Evolutionary conservation across 495 filamentous ascomycete species (phyloP), one percentile per base, ranked within the genome.

Genomic region (Letharia columbiana): DNA sequence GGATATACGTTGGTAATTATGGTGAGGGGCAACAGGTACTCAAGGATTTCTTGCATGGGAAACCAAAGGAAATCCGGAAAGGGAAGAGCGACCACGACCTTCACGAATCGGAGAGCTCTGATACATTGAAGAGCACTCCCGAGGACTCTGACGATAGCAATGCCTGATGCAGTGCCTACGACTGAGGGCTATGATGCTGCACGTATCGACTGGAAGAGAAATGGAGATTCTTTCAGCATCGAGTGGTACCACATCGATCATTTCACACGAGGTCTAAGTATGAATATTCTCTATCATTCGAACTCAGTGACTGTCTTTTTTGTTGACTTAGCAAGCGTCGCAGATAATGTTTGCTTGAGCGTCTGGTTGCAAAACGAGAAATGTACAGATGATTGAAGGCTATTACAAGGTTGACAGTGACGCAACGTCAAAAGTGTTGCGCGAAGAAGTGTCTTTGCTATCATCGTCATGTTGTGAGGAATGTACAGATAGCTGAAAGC

Each of bases 11-110:
- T 62, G 40, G 40, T 23, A 62, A 17, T 23, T 62, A 20, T 15
- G 45, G 31, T 41, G 60, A 62, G 33, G 60, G 60, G 5, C 60
- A 62, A 31, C 33, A 62, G 60, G 17, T 62, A 28, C 47, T 50
- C 23, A 23, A 50, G n/a, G n/a, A 50, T 10, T 50, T 50, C 47
- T 9, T 50, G 23, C 47, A n/a, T 23, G n/a, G 47, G 0, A 4
- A 23, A 2, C 8, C 47, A 12, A 28, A 28, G n/a, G 23, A 50
- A n/a, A 2, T 8, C n/a, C 18, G 28, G 6, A 6, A 11, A 50
- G n/a, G 8, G 47, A 50, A 50, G 18, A 23, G n/a, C 47, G 47
- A 50, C 47, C 8, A n/a, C 7, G 11, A 23, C n/a, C 47, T 50
- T 10, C n/a, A 10, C 20, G 47, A 28, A 50, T 50, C 47, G 11